Evolutionary conservation across 75 land plant species (phyloP).

Genomic region (Chamaecyparis obtusa): DNA sequence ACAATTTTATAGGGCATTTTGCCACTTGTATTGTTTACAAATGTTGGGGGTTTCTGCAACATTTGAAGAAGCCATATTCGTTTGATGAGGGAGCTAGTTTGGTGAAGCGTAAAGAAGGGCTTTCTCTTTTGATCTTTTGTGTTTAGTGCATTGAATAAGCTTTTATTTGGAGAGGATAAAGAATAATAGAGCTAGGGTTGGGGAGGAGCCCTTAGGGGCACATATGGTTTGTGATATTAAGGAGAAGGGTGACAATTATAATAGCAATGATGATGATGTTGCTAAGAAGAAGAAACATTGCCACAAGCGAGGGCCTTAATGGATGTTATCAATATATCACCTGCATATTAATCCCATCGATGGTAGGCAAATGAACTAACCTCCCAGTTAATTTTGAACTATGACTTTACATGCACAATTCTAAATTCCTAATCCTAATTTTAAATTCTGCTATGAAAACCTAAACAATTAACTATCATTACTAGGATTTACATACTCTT

Average conservation of each 20-base stretch:
- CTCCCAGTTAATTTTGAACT: too few relatives aligned
- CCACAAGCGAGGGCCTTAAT: too few relatives aligned
- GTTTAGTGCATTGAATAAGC: neutral
- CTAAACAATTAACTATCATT: too few relatives aligned
- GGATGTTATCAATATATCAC: too few relatives aligned
- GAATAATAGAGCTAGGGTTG: neutral
- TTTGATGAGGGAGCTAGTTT: neutral
- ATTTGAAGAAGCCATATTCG: neutral
- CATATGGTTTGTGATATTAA: neutral
- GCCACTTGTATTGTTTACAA: neutral
- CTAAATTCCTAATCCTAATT: too few relatives aligned
- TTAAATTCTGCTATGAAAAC: too few relatives aligned
- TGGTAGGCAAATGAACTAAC: too few relatives aligned
- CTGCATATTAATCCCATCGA: too few relatives aligned
- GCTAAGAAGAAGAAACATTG: too few relatives aligned
- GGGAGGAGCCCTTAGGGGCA: neutral
- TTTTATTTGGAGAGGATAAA: neutral
- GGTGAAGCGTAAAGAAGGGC: neutral
- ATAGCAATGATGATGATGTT: too few relatives aligned
- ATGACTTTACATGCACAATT: too few relatives aligned
- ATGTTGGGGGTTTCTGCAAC: neutral
- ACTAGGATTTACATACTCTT: too few relatives aligned
- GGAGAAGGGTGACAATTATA: neutral
- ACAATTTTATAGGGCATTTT: neutral
- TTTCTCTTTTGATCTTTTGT: neutral